These are phyloP conservation scores for Rhizoctonia solani DNA, from an alignment of 1,284 basidiomycete species.

Conservation along the genomic window DNA sequence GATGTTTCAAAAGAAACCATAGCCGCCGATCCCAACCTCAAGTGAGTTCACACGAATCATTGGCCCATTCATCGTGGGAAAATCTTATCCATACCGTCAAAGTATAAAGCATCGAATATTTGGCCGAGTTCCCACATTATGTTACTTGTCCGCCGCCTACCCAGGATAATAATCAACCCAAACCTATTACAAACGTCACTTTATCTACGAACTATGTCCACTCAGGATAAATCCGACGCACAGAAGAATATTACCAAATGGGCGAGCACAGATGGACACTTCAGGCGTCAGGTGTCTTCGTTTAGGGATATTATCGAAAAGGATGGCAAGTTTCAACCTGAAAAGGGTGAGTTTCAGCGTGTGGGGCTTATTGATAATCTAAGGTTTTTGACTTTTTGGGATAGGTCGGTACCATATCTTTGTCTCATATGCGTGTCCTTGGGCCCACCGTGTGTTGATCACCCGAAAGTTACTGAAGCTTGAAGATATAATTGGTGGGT, in stretches of 20 bases:
- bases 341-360: constrained; percentile 62
- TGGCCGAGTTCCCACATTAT: constrained; percentile 15
- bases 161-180: neutral
- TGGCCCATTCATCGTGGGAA: constrained; percentile 9
- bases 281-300: constrained; percentile 71
- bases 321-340: constrained; percentile 77
- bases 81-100: constrained; percentile 1
- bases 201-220: neutral
- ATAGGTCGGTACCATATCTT: constrained; percentile 75
- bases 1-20: neutral
- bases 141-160: constrained; percentile 10
- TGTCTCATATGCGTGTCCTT: constrained; percentile 56
- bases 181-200: neutral
- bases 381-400: constrained; percentile 6
- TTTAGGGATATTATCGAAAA: constrained; percentile 78
- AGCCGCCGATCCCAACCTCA: constrained; percentile 6
- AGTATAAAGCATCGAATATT: constrained; percentile 8
- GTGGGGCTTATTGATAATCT: neutral
- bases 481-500: constrained; percentile 77
- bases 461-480: constrained; percentile 89
- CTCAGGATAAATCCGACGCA: constrained; percentile 27
- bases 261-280: constrained; percentile 75
- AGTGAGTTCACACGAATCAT: neutral
- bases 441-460: constrained; percentile 93
- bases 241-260: constrained; percentile 63